These are phyloP conservation scores for Daedaleopsis sinensis DNA, from an alignment of 768 basidiomycete species.

Conservation along the genomic window DNA sequence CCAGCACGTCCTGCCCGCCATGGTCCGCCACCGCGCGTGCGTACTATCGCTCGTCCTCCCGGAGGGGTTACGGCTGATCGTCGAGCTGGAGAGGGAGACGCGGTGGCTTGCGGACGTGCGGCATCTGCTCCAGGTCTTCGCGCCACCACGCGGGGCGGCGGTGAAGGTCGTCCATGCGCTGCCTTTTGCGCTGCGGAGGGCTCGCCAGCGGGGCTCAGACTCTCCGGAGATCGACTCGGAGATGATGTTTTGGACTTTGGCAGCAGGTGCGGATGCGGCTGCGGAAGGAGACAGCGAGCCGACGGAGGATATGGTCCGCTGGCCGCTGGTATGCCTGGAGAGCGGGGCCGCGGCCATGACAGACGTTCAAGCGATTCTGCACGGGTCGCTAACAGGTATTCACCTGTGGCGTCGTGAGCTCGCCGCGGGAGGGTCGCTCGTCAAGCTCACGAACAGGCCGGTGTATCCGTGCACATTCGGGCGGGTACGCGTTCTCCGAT, in stretches of 20 bases:
- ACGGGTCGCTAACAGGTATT: background rate
- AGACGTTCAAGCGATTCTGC: background rate
- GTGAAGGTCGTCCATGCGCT: background rate
- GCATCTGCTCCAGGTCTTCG: background rate
- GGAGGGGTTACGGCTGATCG: background rate
- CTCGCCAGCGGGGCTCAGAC: no score
- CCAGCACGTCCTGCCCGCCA: background rate
- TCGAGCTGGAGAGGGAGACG: background rate
- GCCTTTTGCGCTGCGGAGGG: background rate
- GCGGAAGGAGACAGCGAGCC: no score
- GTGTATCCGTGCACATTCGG: no score
- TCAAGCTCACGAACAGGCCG: background rate
- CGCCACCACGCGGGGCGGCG: background rate
- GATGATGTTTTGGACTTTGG: background rate
- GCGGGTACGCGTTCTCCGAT: no score
- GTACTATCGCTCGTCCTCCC: slow-evolving; percentile 1
- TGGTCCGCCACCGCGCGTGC: background rate
- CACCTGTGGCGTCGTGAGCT: background rate
- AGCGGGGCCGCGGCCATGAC: background rate
- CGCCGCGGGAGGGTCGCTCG: background rate
- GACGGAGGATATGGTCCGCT: background rate
- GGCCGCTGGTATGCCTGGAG: background rate
- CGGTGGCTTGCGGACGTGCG: background rate
- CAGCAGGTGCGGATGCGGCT: no score
- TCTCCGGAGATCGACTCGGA: background rate